Evolutionary conservation across 768 basidiomycete genomes (phyloP).

Genomic region (Calvatia gigantea): DNA sequence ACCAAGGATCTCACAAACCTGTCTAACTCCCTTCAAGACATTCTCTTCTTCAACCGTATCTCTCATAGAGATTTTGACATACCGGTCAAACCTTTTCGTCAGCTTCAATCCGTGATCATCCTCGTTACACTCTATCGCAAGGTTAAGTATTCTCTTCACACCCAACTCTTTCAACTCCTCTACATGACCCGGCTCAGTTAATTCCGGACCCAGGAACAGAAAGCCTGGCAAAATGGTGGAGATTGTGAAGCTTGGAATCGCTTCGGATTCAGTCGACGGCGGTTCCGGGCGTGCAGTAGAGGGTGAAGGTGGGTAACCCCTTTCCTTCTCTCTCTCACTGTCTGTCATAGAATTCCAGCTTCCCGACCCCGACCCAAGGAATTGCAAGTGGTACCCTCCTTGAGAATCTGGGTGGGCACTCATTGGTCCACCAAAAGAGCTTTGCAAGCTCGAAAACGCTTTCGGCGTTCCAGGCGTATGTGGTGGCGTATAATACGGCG

Average conservation of each 20-base stretch:
- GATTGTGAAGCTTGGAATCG: constrained; percentile 68
- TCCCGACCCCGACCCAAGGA: constrained; percentile 13
- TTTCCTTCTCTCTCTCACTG: not conserved
- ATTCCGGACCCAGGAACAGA: constrained; percentile 88
- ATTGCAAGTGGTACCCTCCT: constrained; percentile 1
- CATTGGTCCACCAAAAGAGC: not conserved
- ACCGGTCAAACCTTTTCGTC: constrained; percentile 73
- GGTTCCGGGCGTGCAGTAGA: constrained; percentile 64
- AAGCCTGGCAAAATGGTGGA: constrained; percentile 91
- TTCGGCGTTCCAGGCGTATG: constrained; percentile 50
- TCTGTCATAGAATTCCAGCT: not conserved
- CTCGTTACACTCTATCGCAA: constrained; percentile 83
- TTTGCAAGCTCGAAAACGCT: constrained; percentile 16
- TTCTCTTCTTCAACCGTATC: constrained; percentile 95
- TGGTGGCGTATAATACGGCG: constrained; percentile 52
- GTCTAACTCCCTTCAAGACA: constrained; percentile 73
- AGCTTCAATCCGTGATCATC: constrained; percentile 71
- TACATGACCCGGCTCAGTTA: constrained; percentile 71
- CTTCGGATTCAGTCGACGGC: constrained; percentile 52
- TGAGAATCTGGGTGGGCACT: constrained; percentile 3
- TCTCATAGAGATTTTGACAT: constrained; percentile 86
- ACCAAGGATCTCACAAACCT: constrained; percentile 88
- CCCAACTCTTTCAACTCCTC: constrained; percentile 70
- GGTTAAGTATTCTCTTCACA: constrained; percentile 85
- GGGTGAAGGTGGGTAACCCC: constrained; percentile 47